These are phyloP conservation scores for Wallacemonas sp. DNA, from an alignment of 208 protist species.

Conservation along the genomic window DNA sequence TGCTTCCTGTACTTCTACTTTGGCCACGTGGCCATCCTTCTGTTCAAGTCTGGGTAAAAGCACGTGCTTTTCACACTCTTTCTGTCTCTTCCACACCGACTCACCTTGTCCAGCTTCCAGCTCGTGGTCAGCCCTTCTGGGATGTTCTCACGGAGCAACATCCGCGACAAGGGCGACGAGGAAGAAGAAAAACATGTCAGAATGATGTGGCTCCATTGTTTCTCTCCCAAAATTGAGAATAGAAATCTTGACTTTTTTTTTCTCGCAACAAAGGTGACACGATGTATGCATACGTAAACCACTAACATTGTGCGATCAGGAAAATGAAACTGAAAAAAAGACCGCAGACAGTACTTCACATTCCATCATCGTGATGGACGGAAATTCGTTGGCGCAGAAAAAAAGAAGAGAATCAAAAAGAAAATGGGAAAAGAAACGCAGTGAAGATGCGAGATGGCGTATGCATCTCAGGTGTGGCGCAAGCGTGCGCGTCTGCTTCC, in stretches of 20 bases:
- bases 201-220: too few species aligned
- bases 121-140: too few species aligned
- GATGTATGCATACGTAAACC: slow-evolving; percentile 4
- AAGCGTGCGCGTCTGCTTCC: too few species aligned
- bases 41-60: slow-evolving; percentile 94
- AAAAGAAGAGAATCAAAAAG: slow-evolving; percentile 3
- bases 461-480: too few species aligned
- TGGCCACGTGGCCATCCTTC: slow-evolving; percentile 98
- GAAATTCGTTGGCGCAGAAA: slow-evolving; percentile 4
- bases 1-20: slow-evolving; percentile 99
- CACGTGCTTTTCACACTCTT: neutral
- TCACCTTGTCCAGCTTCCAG: too few species aligned
- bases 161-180: too few species aligned
- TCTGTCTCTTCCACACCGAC: too few species aligned
- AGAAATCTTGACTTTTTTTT: slow-evolving; percentile 24
- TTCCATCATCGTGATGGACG: neutral
- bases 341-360: neutral
- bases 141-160: too few species aligned
- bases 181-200: too few species aligned
- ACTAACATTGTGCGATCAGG: slow-evolving; percentile 2
- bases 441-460: too few species aligned
- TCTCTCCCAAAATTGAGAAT: slow-evolving; percentile 9
- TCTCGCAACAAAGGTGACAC: slow-evolving; percentile 3
- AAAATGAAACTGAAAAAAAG: neutral
- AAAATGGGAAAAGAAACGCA: neutral